These are phyloP conservation scores for Arachnopeziza araneosa DNA, from an alignment of 2,329 filamentous ascomycete genomes.

Conservation along the genomic window DNA sequence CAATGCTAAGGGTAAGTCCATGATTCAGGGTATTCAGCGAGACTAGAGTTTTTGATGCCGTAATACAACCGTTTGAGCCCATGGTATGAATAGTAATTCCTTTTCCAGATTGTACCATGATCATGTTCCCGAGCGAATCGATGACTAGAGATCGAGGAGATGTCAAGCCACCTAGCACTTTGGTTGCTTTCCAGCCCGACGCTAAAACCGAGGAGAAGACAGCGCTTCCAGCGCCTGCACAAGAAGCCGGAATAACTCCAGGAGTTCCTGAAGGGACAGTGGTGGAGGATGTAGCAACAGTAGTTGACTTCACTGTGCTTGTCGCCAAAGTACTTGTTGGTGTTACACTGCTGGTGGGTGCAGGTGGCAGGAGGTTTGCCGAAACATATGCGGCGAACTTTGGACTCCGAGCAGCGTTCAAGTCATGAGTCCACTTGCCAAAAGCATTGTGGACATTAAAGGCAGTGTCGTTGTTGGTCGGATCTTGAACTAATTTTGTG, in stretches of 20 bases:
- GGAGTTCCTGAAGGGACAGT: not conserved
- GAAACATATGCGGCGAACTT: slow-evolving; percentile 15
- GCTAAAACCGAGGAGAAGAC: not conserved
- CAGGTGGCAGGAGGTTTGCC: slow-evolving; percentile 8
- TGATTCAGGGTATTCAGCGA: slow-evolving; percentile 13
- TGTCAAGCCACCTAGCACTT: slow-evolving; percentile 10
- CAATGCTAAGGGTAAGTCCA: slow-evolving; percentile 9
- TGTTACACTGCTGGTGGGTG: not conserved
- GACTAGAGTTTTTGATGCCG: slow-evolving; percentile 10
- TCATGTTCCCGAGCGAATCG: slow-evolving; percentile 9
- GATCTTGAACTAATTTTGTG: slow-evolving; percentile 8
- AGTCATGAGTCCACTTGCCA: slow-evolving; percentile 18
- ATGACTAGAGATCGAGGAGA: slow-evolving; percentile 9
- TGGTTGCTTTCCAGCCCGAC: slow-evolving; percentile 1
- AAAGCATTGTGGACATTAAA: slow-evolving; percentile 13
- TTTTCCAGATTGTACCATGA: slow-evolving; percentile 10
- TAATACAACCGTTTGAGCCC: slow-evolving; percentile 7
- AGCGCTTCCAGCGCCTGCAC: slow-evolving; percentile 9
- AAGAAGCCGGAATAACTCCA: slow-evolving; percentile 8
- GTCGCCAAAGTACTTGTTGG: slow-evolving; percentile 2
- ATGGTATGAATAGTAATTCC: slow-evolving; percentile 11
- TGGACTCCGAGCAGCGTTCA: slow-evolving; percentile 17
- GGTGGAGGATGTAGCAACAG: not conserved
- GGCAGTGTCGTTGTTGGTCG: slow-evolving; percentile 15
- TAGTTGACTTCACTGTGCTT: not conserved